Percentiles rank a stretch among this genome's conserved stretches.
Conservation (phyloP, 164 flowering plant species). For the Platanus orientalis region DNA sequence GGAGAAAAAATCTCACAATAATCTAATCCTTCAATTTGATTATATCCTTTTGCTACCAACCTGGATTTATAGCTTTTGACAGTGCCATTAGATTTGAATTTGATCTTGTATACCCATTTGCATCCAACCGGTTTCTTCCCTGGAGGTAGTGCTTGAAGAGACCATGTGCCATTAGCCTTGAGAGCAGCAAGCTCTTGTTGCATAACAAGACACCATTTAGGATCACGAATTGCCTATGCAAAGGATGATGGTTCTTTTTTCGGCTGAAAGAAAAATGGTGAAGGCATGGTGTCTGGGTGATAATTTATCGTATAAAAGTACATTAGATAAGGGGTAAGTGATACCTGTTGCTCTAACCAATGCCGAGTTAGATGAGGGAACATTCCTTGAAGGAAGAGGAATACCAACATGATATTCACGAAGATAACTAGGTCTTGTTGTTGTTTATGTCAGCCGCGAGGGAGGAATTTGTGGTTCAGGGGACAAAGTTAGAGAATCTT, state of each 20-base stretch:
- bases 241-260: not conserved
- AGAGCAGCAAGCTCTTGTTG: no score
- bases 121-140: no score
- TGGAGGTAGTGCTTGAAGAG: not conserved
- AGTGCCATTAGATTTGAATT: no score
- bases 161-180: conserved; percentile 9
- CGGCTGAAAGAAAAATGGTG: not conserved
- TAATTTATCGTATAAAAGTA: conserved; percentile 2
- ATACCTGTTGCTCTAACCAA: conserved; percentile 1
- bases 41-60: not conserved
- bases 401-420: no score
- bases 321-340: conserved; percentile 6
- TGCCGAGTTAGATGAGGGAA: not conserved
- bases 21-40: conserved; percentile 6
- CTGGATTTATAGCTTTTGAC: not conserved
- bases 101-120: no score
- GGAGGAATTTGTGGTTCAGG: not conserved
- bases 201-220: conserved; percentile 6
- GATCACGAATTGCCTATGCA: conserved; percentile 1
- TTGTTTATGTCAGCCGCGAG: not conserved
- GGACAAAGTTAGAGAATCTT: not conserved
- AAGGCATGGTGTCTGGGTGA: conserved; percentile 14
- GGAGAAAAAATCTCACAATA: no score
- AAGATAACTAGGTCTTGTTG: not conserved
- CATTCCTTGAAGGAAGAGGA: no score